A percentile compares a stretch with the other conserved stretches of the same genome.
Conservation (phyloP, 441 rosid species). For the Croton laevigatus region DNA sequence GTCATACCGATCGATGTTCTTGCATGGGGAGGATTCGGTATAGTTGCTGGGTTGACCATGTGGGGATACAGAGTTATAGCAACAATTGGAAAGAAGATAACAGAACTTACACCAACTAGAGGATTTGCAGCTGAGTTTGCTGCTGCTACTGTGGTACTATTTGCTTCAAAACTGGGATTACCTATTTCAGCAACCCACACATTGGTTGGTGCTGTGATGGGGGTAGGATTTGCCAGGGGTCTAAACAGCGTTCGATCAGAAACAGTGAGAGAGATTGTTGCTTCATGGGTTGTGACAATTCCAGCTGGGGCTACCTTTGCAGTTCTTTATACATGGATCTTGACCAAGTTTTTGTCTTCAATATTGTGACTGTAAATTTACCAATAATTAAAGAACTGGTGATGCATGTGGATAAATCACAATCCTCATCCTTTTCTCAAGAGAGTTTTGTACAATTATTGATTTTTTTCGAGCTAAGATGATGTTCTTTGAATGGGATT, state of each 20-base stretch:
- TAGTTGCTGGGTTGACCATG: constrained; percentile 83
- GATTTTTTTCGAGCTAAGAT: constrained; percentile 20
- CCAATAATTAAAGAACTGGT: constrained; percentile 25
- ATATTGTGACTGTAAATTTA: constrained; percentile 43
- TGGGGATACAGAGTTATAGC: constrained; percentile 99
- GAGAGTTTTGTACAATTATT: constrained; percentile 20
- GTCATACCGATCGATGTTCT: constrained; percentile 85
- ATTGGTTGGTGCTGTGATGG: constrained; percentile 98
- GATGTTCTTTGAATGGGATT: constrained; percentile 25
- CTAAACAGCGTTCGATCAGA: constrained; percentile 85
- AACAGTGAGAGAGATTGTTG: constrained; percentile 84
- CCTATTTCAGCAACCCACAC: constrained; percentile 98
- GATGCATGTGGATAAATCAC: constrained; percentile 30
- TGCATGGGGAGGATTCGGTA: constrained; percentile 99
- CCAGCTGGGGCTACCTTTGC: constrained; percentile 85
- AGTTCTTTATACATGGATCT: constrained; percentile 81
- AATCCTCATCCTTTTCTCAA: constrained; percentile 17
- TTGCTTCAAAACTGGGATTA: constrained; percentile 87
- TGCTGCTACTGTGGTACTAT: constrained; percentile 88
- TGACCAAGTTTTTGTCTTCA: constrained; percentile 70
- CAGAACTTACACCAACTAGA: constrained; percentile 92
- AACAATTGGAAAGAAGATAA: constrained; percentile 96
- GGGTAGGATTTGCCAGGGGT: constrained; percentile 98
- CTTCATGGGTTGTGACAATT: constrained; percentile 91
- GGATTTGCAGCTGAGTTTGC: constrained; percentile 99